phyloP scores from a whole-genome alignment of 169 alveolate genomes.

The Amoebophrya sp. region DNA sequence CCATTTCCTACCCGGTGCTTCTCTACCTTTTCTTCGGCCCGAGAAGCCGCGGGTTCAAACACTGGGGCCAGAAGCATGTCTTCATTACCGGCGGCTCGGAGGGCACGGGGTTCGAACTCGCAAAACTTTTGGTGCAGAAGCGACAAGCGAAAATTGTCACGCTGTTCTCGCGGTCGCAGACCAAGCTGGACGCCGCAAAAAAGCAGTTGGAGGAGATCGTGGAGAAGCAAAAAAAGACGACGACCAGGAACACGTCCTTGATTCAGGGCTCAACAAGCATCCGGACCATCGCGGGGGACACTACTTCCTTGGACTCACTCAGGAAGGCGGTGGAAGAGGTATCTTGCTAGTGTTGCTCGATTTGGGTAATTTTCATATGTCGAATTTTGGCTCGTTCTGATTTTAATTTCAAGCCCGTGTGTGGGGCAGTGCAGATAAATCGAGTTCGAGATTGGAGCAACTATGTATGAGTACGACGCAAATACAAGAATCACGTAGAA shows the following conservation, averaged over 20 bases:
- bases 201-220: not conserved
- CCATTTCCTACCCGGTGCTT: too few species aligned
- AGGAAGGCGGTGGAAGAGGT: not conserved
- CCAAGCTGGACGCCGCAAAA: not conserved
- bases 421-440: too few species aligned
- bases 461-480: too few species aligned
- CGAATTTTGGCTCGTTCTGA: too few species aligned
- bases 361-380: too few species aligned
- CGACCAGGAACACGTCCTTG: too few species aligned
- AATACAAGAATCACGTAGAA: too few species aligned
- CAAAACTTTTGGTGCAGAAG: not conserved
- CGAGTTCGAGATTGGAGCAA: not conserved
- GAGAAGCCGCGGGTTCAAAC: too few species aligned
- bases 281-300: not conserved
- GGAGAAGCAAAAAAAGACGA: not conserved
- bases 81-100: not conserved
- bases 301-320: not conserved
- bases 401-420: too few species aligned
- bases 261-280: not conserved
- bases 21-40: too few species aligned
- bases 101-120: not conserved
- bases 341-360: too few species aligned
- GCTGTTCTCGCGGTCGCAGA: constrained; percentile 7
- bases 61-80: not conserved
- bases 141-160: not conserved